phyloP scores from a whole-genome alignment of 768 basidiomycete species.

The Podaxis mareebaensis region DNA sequence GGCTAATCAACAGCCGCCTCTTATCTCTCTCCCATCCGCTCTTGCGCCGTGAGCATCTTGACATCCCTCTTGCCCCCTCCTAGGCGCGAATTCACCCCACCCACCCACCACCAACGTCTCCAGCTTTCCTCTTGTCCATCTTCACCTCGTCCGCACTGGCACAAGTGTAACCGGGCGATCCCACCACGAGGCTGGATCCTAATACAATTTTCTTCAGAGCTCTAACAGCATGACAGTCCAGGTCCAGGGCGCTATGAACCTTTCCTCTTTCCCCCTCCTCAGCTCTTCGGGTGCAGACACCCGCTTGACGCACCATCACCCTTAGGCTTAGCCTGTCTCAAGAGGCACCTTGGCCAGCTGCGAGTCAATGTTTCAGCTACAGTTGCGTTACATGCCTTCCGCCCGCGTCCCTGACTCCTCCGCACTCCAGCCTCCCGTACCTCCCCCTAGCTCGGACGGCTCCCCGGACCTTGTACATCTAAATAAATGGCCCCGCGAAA shows the following conservation, averaged over 20 bases:
- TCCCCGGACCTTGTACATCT: background rate
- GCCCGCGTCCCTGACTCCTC: background rate
- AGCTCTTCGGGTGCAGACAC: background rate
- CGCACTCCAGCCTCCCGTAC: background rate
- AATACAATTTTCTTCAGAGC: background rate
- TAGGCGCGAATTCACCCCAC: too few relatives aligned
- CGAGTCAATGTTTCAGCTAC: background rate
- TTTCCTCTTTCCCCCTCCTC: conserved; percentile 9
- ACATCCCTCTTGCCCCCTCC: background rate
- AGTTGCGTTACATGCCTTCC: background rate
- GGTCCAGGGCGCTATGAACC: background rate
- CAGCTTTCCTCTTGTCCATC: background rate
- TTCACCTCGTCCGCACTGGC: background rate
- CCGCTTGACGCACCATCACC: background rate
- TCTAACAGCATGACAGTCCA: background rate
- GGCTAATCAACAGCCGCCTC: conserved; percentile 1
- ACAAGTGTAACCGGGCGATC: background rate
- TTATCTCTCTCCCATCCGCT: background rate
- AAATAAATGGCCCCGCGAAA: background rate
- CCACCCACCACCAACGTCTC: too few relatives aligned
- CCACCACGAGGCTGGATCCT: conserved; percentile 3
- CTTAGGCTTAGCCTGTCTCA: background rate
- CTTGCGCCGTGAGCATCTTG: background rate
- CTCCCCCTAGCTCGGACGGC: background rate
- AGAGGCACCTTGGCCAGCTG: background rate